Conservation (phyloP, 768 basidiomycete species). For the Stropharia rugosoannulata region DNA sequence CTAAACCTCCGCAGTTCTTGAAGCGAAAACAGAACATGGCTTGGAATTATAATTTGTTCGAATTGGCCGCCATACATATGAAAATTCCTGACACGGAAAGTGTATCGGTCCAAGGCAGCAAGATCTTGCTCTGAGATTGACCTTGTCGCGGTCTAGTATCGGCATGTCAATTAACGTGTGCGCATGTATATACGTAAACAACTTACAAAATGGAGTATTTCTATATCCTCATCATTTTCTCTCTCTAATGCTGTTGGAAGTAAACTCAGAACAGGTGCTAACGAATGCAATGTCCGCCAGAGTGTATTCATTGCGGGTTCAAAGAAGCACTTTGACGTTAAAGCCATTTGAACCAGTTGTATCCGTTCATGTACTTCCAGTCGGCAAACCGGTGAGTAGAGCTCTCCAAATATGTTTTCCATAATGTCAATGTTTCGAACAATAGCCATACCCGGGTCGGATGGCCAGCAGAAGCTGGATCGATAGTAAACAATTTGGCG, state of each 20-base stretch:
- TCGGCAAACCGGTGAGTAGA: not conserved
- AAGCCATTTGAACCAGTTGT: conserved; percentile 8
- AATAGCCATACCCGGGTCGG: not conserved
- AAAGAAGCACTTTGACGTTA: conserved; percentile 11
- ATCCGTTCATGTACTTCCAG: not conserved
- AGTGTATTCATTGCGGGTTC: conserved; percentile 13
- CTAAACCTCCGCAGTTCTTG: not conserved
- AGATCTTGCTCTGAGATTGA: not conserved
- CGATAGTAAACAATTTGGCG: not conserved
- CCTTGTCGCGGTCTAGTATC: not conserved
- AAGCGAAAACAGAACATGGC: not conserved
- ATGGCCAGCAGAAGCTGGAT: not conserved
- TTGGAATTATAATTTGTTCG: not conserved
- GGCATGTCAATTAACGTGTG: not conserved
- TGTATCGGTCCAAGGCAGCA: not conserved
- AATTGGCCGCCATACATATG: not conserved
- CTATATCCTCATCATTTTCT: not conserved
- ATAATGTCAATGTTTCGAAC: not conserved
- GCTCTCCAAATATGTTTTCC: not conserved
- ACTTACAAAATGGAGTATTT: not conserved
- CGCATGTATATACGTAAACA: not conserved
- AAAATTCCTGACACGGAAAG: not conserved
- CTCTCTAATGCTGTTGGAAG: not conserved
- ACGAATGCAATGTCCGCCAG: conserved; percentile 9
- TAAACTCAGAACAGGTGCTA: conserved; percentile 9